These are phyloP conservation scores for Lichtheimia ramosa DNA, from an alignment of 371 early-diverging fungal genomes.

Conservation along the genomic window DNA sequence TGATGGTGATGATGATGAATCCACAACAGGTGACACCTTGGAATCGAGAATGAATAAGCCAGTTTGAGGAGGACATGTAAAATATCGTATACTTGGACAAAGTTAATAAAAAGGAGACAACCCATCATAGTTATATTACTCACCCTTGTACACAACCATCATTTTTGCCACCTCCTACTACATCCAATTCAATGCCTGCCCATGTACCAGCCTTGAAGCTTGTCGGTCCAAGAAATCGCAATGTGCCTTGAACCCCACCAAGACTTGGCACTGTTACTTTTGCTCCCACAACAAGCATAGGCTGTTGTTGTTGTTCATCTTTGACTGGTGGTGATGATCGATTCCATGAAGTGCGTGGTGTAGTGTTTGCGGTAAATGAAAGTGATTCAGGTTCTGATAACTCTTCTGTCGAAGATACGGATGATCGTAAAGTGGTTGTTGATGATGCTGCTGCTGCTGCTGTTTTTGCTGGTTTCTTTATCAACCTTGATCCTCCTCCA, in stretches of 20 bases:
- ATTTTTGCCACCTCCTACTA: slow-evolving; percentile 76
- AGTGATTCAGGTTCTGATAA: slow-evolving; percentile 13
- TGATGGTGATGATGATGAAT: neutral
- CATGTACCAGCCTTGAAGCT: slow-evolving; percentile 71
- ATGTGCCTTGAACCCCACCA: slow-evolving; percentile 52
- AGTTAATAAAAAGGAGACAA: neutral
- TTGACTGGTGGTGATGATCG: slow-evolving; percentile 3
- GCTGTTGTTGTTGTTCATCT: neutral
- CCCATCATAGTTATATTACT: slow-evolving; percentile 8
- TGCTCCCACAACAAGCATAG: slow-evolving; percentile 35
- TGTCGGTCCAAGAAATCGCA: slow-evolving; percentile 68
- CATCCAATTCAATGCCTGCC: slow-evolving; percentile 82
- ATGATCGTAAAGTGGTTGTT: slow-evolving; percentile 6
- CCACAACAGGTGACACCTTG: slow-evolving; percentile 4
- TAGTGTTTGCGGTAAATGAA: slow-evolving; percentile 6
- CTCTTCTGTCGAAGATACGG: slow-evolving; percentile 15
- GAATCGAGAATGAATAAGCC: slow-evolving; percentile 66
- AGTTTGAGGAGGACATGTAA: slow-evolving; percentile 63
- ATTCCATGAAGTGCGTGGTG: slow-evolving; percentile 11
- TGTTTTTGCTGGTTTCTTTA: neutral
- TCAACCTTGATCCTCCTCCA: no score
- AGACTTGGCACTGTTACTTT: slow-evolving; percentile 60
- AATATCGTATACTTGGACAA: slow-evolving; percentile 50
- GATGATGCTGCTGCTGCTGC: neutral
- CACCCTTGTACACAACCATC: slow-evolving; percentile 75